phyloP scores from a whole-genome alignment of 768 basidiomycete species.

The Mycena chlorophos region DNA sequence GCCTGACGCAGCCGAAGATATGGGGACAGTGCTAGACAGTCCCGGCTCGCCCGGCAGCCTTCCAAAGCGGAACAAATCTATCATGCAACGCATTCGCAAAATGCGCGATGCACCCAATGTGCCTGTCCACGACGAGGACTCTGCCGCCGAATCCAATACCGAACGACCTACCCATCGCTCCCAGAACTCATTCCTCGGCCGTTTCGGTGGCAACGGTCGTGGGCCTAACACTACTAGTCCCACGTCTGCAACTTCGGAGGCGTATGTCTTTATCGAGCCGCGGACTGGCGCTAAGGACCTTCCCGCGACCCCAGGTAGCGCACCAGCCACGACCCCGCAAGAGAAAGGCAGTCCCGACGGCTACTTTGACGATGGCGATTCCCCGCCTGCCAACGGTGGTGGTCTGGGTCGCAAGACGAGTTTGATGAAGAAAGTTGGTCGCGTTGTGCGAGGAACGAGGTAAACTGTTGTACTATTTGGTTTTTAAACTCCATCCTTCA shows the following conservation, averaged over 20 bases:
- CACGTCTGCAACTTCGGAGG: conserved; percentile 46
- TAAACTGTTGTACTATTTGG: conserved; percentile 24
- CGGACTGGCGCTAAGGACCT: conserved; percentile 57
- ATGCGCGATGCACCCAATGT: conserved; percentile 88
- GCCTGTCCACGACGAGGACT: conserved; percentile 55
- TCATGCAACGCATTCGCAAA: conserved; percentile 86
- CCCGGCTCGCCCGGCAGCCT: conserved; percentile 40
- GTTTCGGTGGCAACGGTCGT: conserved; percentile 50
- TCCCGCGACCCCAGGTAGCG: conserved; percentile 36
- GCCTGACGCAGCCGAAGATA: conserved; percentile 48
- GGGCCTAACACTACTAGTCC: conserved; percentile 25
- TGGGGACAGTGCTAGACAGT: conserved; percentile 42
- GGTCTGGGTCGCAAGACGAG: conserved; percentile 73
- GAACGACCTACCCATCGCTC: conserved; percentile 66
- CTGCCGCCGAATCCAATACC: conserved; percentile 31
- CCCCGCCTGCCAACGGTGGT: conserved; percentile 33
- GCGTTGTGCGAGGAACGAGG: conserved; percentile 62
- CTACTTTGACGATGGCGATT: conserved; percentile 51
- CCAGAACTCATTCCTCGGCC: conserved; percentile 77
- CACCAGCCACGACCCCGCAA: conserved; percentile 44
- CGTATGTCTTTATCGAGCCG: conserved; percentile 68
- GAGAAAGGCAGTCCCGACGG: conserved; percentile 31
- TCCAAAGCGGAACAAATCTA: conserved; percentile 74
- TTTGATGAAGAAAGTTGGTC: conserved; percentile 77
- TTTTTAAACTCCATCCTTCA: conserved; percentile 15